Base-by-base conservation (phyloP, 352 stramenopile genomes). In the Thraustotheca clavata region DNA sequence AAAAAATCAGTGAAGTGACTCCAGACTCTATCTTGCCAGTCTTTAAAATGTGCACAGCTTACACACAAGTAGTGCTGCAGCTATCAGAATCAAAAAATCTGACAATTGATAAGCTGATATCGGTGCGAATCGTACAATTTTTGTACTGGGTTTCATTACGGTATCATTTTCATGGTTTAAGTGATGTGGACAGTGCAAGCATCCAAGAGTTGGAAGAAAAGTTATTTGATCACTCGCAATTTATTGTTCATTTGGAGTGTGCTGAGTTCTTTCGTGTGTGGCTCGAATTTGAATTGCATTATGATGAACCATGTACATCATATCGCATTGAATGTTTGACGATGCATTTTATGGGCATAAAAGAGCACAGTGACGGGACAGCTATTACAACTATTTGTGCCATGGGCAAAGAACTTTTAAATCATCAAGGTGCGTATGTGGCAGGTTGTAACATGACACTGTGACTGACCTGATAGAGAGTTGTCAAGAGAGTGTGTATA, bases 401-500 rank as follows among this genome's bases (percentile, higher is more conserved):
- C 55, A 12, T 63, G 11, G 55, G 55, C 11, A 63, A 63, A 24
- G 55, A 63, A 35, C 36, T 63, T 4, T 41, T 63, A 12, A 31
- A 29, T 3, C 55, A 63, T 20, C 55, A 63, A 63, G 55, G 55
- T 63, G n/a, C n/a, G n/a, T n/a, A n/a, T n/a, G n/a, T n/a, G n/a
- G n/a, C n/a, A 59, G 22, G 14, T 14, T 46, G 38, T 18, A n/a
- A 18, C 38, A n/a, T n/a, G n/a, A n/a, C n/a, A n/a, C 38, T 16
- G n/a, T 46, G 38, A n/a, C 38, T 46, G 38, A 16, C 16, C n/a
- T n/a, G 38, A 46, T 46, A 16, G 38, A 46, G 16, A n/a, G 38
- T 46, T n/a, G 38, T 46, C 38, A 46, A 46, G n/a, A 18, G 38
- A n/a, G n/a, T n/a, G n/a, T n/a, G n/a, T n/a, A n/a, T n/a, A n/a